phyloP scores from a whole-genome alignment of 2,329 filamentous ascomycete genomes.

The Mariannaea sp. region DNA sequence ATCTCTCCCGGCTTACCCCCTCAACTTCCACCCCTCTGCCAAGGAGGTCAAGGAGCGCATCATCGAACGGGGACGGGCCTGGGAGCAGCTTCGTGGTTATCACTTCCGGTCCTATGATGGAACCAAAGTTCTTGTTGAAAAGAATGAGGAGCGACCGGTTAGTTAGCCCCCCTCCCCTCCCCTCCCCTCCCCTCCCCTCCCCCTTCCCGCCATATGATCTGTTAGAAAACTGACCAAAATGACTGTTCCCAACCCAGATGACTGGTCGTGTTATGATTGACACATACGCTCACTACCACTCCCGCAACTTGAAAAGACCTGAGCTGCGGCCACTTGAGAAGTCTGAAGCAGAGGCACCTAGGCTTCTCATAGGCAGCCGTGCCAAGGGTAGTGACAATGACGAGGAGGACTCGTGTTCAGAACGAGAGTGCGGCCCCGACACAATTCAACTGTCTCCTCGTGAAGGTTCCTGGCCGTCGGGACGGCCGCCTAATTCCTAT shows the following conservation, averaged over 20 bases:
- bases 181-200: neutral
- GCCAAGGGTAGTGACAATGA: neutral
- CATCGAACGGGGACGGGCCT: neutral
- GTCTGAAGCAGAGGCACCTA: neutral
- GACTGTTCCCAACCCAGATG: neutral
- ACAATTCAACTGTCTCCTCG: no score
- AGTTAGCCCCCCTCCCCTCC: no score
- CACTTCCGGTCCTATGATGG: conserved; percentile 2
- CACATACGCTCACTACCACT: conserved; percentile 5
- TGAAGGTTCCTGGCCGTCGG: no score
- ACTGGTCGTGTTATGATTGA: conserved; percentile 8
- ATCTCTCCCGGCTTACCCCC: conserved; percentile 28
- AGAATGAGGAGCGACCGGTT: neutral
- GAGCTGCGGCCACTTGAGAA: neutral
- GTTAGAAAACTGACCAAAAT: neutral
- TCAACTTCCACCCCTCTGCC: neutral
- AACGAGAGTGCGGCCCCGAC: no score
- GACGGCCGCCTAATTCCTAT: no score
- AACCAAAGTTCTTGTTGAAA: neutral
- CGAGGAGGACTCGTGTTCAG: neutral
- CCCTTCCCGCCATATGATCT: no score
- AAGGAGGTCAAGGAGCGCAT: neutral
- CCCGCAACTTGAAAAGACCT: neutral
- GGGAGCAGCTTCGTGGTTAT: conserved; percentile 6
- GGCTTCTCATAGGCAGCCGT: neutral